These are phyloP conservation scores for Globisporangium carolinianum DNA, from an alignment of 352 stramenopile genomes.

Conservation along the genomic window DNA sequence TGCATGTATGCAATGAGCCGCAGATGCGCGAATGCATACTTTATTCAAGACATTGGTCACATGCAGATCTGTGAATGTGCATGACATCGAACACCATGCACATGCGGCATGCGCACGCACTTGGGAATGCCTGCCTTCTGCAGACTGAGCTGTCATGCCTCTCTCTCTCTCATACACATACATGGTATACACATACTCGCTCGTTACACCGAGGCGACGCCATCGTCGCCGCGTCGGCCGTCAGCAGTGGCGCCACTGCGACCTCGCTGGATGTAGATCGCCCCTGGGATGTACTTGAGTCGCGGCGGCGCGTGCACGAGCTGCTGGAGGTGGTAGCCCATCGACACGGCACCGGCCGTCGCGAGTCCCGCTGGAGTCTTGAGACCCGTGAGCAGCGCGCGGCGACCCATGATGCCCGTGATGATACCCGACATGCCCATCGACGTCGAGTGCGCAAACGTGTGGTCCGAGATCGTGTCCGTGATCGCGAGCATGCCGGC, in stretches of 20 bases:
- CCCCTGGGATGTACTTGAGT: constrained; percentile 48
- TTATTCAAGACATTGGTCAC: too few species aligned
- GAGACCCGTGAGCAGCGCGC: constrained; percentile 39
- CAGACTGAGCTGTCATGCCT: too few species aligned
- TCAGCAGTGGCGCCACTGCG: background rate
- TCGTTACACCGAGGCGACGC: constrained; percentile 6
- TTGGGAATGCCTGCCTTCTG: too few species aligned
- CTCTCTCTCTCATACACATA: background rate
- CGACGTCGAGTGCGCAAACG: constrained; percentile 62
- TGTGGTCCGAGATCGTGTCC: constrained; percentile 63
- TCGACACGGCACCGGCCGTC: constrained; percentile 35
- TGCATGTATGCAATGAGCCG: too few species aligned
- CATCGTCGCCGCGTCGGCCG: background rate
- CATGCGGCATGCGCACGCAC: too few species aligned
- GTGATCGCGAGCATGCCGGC: constrained; percentile 59
- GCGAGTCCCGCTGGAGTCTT: constrained; percentile 38
- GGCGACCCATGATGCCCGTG: constrained; percentile 43
- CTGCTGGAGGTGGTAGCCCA: constrained; percentile 73
- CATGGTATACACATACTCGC: constrained; percentile 1
- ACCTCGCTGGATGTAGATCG: constrained; percentile 1
- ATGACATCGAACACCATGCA: too few species aligned
- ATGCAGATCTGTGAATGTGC: too few species aligned
- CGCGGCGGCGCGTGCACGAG: constrained; percentile 46
- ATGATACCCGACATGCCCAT: constrained; percentile 67
- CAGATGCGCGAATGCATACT: too few species aligned